Evolutionary conservation across 2,329 filamentous ascomycete genomes (phyloP).

Genomic region (Coniochaeta sp.): DNA sequence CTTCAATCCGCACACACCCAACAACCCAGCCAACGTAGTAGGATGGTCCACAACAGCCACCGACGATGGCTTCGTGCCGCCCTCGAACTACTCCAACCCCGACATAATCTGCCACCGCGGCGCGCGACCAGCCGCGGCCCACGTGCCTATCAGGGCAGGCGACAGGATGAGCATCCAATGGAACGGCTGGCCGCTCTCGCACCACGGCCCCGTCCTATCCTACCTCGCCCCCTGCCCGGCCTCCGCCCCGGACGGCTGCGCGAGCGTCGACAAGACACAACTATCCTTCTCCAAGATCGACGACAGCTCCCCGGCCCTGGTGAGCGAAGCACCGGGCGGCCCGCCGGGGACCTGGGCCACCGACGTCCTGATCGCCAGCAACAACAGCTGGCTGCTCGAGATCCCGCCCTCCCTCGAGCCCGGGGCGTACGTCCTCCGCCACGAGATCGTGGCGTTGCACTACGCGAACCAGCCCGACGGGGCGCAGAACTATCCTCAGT

Average conservation of each 20-base stretch:
- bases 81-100: conserved; percentile 32
- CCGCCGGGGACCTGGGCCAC: conserved; percentile 28
- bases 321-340: conserved; percentile 13
- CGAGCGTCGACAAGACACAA: conserved; percentile 27
- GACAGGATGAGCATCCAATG: conserved; percentile 50
- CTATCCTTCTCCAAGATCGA: conserved; percentile 37
- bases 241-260: conserved; percentile 25
- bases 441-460: conserved; percentile 39
- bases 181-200: conserved; percentile 52
- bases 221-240: conserved; percentile 28
- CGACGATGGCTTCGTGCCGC: conserved; percentile 46
- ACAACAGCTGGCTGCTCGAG: conserved; percentile 41
- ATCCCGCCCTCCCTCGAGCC: conserved; percentile 32
- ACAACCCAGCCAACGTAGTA: conserved; percentile 23
- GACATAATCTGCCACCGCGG: conserved; percentile 58
- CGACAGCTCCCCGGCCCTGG: conserved; percentile 21
- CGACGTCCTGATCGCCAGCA: conserved; percentile 41
- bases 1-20: conserved; percentile 22
- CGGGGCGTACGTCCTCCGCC: conserved; percentile 45
- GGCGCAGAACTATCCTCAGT: conserved; percentile 24
- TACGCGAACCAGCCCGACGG: conserved; percentile 15
- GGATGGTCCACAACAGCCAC: conserved; percentile 45
- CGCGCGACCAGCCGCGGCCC: conserved; percentile 40
- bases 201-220: conserved; percentile 32
- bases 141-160: conserved; percentile 50